Conservation (phyloP, 441 rosid species). For the Codiaeum variegatum region DNA sequence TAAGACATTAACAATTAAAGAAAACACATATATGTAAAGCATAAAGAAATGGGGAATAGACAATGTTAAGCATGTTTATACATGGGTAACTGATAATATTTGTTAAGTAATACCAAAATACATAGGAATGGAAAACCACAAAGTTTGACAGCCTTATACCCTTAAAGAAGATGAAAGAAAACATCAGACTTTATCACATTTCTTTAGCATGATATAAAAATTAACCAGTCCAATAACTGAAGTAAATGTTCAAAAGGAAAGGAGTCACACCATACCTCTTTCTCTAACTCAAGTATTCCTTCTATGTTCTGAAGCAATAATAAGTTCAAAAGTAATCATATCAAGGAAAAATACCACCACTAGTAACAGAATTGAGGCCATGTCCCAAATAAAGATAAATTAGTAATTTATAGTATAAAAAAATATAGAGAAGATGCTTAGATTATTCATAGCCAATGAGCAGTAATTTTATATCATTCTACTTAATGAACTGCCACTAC, state of each 20-base stretch:
- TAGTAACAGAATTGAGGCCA: slow-evolving; percentile 63
- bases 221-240: background rate
- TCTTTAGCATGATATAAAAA: slow-evolving; percentile 1
- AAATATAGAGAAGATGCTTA: background rate
- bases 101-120: slow-evolving; percentile 91
- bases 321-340: slow-evolving; percentile 81
- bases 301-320: slow-evolving; percentile 91
- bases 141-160: slow-evolving; percentile 79
- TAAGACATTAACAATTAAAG: background rate
- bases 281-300: slow-evolving; percentile 78
- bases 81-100: slow-evolving; percentile 37
- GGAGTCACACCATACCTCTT: slow-evolving; percentile 50
- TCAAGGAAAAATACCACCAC: slow-evolving; percentile 61
- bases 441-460: background rate
- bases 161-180: slow-evolving; percentile 39
- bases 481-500: background rate
- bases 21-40: background rate
- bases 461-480: background rate
- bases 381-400: slow-evolving; percentile 17
- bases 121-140: slow-evolving; percentile 82
- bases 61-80: slow-evolving; percentile 21
- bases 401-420: background rate
- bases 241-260: background rate
- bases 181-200: slow-evolving; percentile 2
- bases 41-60: slow-evolving; percentile 4